phyloP scores from a whole-genome alignment of 192 early-diverging fungal genomes.

The Spizellomyces punctatus region DNA sequence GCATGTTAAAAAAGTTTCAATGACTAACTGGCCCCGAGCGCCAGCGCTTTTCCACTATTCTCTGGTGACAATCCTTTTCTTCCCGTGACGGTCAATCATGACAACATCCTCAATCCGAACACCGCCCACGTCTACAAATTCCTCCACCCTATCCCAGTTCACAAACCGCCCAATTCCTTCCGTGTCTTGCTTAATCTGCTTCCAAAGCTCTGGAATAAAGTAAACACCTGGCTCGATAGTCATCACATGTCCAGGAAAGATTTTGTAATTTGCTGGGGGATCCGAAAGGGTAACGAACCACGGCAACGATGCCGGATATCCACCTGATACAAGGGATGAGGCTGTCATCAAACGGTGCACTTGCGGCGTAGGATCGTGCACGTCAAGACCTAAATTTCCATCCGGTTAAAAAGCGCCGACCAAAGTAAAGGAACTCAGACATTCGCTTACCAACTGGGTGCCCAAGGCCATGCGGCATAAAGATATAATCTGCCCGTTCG shows the following conservation, averaged over 20 bases:
- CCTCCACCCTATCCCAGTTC: conserved; percentile 50
- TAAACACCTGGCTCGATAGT: conserved; percentile 96
- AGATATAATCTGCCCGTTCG: conserved; percentile 67
- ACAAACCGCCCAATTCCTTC: conserved; percentile 25
- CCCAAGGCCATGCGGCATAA: conserved; percentile 91
- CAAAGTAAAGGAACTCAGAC: neutral
- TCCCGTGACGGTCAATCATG: conserved; percentile 38
- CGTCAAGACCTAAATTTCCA: conserved; percentile 73
- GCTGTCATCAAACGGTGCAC: neutral
- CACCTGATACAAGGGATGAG: neutral
- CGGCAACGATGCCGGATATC: neutral
- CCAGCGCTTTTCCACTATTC: too few relatives aligned
- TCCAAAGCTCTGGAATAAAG: conserved; percentile 77
- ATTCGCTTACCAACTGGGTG: conserved; percentile 56
- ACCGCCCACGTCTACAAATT: conserved; percentile 40
- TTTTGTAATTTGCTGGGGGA: conserved; percentile 41
- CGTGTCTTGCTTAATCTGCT: conserved; percentile 22
- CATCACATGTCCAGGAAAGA: conserved; percentile 70
- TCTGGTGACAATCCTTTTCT: conserved; percentile 18
- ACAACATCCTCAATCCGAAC: conserved; percentile 59
- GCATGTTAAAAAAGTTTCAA: too few relatives aligned
- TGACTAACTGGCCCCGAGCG: too few relatives aligned
- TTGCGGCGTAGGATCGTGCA: conserved; percentile 76
- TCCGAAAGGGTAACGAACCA: conserved; percentile 23
- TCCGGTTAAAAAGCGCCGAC: neutral